phyloP scores from a whole-genome alignment of 1,284 basidiomycete species.

The Paramarasmius palmivorus region DNA sequence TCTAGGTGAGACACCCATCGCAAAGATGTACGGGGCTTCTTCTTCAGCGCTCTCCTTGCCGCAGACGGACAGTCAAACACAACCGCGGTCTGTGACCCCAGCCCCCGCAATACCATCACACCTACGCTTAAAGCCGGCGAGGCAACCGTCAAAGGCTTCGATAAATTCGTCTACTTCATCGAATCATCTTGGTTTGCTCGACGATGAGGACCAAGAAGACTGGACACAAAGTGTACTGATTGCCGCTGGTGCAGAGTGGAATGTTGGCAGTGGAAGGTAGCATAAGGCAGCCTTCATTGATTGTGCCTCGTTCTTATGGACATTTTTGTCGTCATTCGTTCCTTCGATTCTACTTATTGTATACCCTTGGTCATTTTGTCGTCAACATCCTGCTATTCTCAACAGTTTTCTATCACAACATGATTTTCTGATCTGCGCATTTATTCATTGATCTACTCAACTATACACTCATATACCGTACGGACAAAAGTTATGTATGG shows the following conservation, averaged over 20 bases:
- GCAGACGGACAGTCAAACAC: background rate
- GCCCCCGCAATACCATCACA: constrained; percentile 19
- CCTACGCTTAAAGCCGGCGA: constrained; percentile 26
- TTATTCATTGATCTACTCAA: background rate
- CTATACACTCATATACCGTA: background rate
- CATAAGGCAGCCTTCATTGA: background rate
- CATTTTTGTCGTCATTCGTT: background rate
- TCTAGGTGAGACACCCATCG: constrained; percentile 44
- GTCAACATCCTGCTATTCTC: background rate
- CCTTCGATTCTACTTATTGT: constrained; percentile 1
- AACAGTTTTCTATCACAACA: background rate
- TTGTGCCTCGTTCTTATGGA: background rate
- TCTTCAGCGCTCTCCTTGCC: constrained; percentile 32
- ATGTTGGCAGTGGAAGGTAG: background rate
- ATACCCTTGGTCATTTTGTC: constrained; percentile 1
- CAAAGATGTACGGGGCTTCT: constrained; percentile 42
- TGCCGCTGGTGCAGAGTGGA: constrained; percentile 40
- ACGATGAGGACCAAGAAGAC: constrained; percentile 48
- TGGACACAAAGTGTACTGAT: constrained; percentile 63
- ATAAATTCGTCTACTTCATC: constrained; percentile 33
- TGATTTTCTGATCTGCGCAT: constrained; percentile 1
- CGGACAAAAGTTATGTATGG: background rate
- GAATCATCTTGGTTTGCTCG: constrained; percentile 43
- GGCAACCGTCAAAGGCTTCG: constrained; percentile 23
- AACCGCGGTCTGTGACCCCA: background rate